Evolutionary conservation across 2,329 filamentous ascomycete genomes (phyloP), one percentile per base, ranked within the genome.

Genomic region (Coniochaeta hoffmannii): DNA sequence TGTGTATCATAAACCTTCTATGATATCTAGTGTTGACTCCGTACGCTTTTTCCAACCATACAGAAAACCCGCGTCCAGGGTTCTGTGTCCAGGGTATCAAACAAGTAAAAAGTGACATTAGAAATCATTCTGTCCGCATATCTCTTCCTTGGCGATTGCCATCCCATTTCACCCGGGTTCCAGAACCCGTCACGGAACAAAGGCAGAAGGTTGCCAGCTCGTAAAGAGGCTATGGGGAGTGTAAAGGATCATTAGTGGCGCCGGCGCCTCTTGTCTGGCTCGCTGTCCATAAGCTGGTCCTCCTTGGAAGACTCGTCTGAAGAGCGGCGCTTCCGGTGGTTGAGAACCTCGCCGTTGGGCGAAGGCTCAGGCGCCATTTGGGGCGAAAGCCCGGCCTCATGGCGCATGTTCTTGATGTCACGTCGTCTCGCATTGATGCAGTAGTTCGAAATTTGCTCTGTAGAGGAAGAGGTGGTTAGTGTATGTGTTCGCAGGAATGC

Each of bases 391-490:
- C 41, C 41, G 41, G 41, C 41, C 26, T 46, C 41, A 6, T 46
- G 41, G 22, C 41, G 41, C 41, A 46, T 46, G n/a, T 28, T 46
- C 22, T 46, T 46, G 24, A 46, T 46, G 26, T 46, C 41, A 46
- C 41, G 41, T 46, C 41, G 41, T 46, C 41, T 46, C 12, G 41
- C 86, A 61, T 90, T 90, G 71, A 90, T 90, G 69, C 89, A 90
- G 87, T 87, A 90, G 70, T 90, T 90, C 59, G 85, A 88, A 22
- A 90, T 88, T 75, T 85, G 82, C 69, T 85, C 82, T 85, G 64
- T n/a, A n/a, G 22, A 15, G 2, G 22, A 6, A 15, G 12, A n/a
- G 9, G 14, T 46, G 14, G 41, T 46, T 15, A 46, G 41, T 7
- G 24, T 11, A 7, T 5, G 41, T 46, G 14, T 12, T 46, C 34